Evolutionary conservation across 495 filamentous ascomycete species (phyloP).

Genomic region (Neurospora sp.): DNA sequence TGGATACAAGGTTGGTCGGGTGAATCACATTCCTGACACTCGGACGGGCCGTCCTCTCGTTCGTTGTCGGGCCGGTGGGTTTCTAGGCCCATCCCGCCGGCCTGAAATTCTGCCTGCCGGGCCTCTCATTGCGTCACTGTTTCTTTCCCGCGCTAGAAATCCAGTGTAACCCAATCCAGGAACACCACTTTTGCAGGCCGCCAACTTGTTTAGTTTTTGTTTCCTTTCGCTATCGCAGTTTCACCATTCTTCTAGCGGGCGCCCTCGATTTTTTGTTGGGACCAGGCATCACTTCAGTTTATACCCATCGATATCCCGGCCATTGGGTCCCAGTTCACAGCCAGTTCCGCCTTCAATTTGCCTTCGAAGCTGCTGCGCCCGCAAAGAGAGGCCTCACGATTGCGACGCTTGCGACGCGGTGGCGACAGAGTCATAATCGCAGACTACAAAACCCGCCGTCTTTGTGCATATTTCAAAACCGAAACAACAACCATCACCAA

Average conservation of each 20-base stretch:
- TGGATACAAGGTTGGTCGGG: background rate
- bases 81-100: background rate
- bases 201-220: background rate
- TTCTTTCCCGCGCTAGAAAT: background rate
- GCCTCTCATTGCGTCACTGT: background rate
- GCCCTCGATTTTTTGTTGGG: background rate
- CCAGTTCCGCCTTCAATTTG: background rate
- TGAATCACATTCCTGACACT: background rate
- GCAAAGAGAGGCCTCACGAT: background rate
- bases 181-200: background rate
- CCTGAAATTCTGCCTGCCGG: background rate
- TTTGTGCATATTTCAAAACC: background rate
- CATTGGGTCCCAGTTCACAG: background rate
- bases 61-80: background rate
- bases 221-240: background rate
- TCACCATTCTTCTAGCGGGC: background rate
- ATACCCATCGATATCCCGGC: background rate
- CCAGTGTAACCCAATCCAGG: background rate
- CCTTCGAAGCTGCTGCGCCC: background rate
- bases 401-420: background rate
- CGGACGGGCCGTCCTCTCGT: background rate
- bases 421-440: background rate
- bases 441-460: background rate
- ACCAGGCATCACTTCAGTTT: background rate
- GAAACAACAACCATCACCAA: background rate